Base-by-base conservation (phyloP, 805 yeast species). In the Cyberlindnera mycetangii region DNA sequence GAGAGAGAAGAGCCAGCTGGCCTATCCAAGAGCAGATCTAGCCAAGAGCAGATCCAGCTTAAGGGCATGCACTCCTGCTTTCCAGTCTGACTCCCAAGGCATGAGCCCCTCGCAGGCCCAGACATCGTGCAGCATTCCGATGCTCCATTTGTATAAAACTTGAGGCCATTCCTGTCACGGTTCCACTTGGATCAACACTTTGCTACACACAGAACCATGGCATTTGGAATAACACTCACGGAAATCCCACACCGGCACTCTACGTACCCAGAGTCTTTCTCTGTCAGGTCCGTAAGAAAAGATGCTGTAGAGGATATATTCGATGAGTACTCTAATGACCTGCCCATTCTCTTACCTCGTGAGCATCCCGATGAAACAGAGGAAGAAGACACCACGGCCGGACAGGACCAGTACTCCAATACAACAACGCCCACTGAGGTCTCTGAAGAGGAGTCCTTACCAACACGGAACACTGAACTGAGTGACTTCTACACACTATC, bases 401-500 rank as follows among this genome's bases (percentile, higher is more conserved):
- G 16, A 10, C 32, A 30, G 18, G 19, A 30, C 19, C 32, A 30
- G 19, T 30, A 15, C 32, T 30, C 32, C n/a, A 10, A 25, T n/a
- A 10, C 5, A 5, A 25, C 28, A 10, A n/a, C 10, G 12, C 28
- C 14, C 28, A 25, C 12, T 7, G 28, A 25, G 12, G 28, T 30
- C 18, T n/a, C 28, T 4, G 32, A 30, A n/a, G 11, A 16, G 32
- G 14, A 17, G 16, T 28, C 32, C 7, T 6, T 28, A 28, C 32
- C 14, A 28, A 6, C 32, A 10, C 32, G 14, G 17, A 18, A 16
- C 4, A 40, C 19, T 25, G n/a, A 25, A 7, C 28, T 11, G 14
- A 10, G 28, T 10, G 39, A 69, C 9, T 84, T 88, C 59, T 88
- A 88, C 74, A 79, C 74, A 3, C 78, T 85, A 43, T 59, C 72